These are phyloP conservation scores for Solioccasus polychromus DNA, from an alignment of 768 basidiomycete genomes.

Conservation along the genomic window DNA sequence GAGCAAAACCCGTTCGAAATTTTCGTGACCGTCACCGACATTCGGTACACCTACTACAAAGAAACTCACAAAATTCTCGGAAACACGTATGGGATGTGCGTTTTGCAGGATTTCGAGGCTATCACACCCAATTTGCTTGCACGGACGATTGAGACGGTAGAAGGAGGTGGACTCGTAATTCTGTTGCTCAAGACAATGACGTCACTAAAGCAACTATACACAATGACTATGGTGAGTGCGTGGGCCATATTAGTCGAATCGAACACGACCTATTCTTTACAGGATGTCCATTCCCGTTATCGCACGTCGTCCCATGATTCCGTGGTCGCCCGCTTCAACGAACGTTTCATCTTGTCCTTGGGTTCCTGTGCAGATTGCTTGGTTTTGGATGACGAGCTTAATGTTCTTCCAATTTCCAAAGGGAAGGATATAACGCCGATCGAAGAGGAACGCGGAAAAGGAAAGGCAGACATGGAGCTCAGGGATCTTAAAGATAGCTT, in stretches of 20 bases:
- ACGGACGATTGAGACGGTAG: constrained; percentile 96
- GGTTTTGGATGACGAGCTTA: constrained; percentile 95
- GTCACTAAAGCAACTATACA: constrained; percentile 86
- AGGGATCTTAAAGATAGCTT: constrained; percentile 75
- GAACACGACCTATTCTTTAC: not conserved
- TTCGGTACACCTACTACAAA: constrained; percentile 98
- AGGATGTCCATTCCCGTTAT: constrained; percentile 97
- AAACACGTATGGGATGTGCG: constrained; percentile 96
- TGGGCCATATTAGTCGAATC: not conserved
- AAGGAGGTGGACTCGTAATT: constrained; percentile 89
- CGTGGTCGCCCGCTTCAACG: constrained; percentile 94
- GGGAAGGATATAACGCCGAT: constrained; percentile 88
- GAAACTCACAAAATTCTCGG: constrained; percentile 96
- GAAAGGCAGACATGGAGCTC: constrained; percentile 60
- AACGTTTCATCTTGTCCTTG: constrained; percentile 96
- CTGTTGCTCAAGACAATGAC: constrained; percentile 93
- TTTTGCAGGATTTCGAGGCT: constrained; percentile 97
- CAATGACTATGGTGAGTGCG: constrained; percentile 72
- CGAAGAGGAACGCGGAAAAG: constrained; percentile 47
- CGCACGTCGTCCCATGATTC: constrained; percentile 87
- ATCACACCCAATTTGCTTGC: constrained; percentile 97
- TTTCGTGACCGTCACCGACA: constrained; percentile 97
- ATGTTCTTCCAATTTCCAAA: constrained; percentile 92
- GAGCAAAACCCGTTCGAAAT: constrained; percentile 98
- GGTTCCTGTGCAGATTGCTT: constrained; percentile 91